Evolutionary conservation across 768 basidiomycete genomes (phyloP), one percentile per base, ranked within the genome.

Genomic region (Trichaptum fuscoviolaceum): DNA sequence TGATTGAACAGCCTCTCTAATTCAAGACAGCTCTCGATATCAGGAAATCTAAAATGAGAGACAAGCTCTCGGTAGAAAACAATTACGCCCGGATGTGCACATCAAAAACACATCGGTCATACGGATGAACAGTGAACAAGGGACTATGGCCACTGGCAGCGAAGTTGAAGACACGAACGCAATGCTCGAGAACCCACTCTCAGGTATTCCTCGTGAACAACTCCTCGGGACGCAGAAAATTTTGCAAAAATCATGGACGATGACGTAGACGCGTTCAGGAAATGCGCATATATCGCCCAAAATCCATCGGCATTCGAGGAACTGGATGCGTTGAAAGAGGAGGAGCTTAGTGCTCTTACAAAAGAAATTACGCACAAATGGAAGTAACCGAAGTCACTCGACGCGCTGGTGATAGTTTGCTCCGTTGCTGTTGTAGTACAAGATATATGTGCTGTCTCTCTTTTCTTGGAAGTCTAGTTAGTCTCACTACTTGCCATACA

Each of bases 381-480:
- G 85, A 74, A 70, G 58, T 84, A 85, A 64, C 86, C 85, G 0
- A 65, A 63, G 25, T 76, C 66, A 58, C 76, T 86, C 12, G 86
- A 85, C 71, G 80, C 80, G 58, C 78, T 85, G 57, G 83, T 85
- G 27, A 70, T 85, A 60, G 75, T 87, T 60, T 87, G 90, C 69
- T 90, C 89, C 20, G 75, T 93, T 60, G 90, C 89, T 0, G 92
- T 91, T 2, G 90, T 88, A 62, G 90, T 92, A n/a, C 91, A 93
- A 81, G 90, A 80, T 52, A 78, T 79, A 65, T 58, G 74, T 64
- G 2, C 15, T 35, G 20, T 60, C n/a, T 60, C 7, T 24, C n/a
- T 60, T 7, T 60, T 60, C 8, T 17, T 36, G 17, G 35, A 36
- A 17, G 7, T 57, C 69, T 23, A 10, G 62, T 66, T 59, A 64